phyloP scores from a whole-genome alignment of 176 grass and related monocot genomes.

The Luzula sylvatica region DNA sequence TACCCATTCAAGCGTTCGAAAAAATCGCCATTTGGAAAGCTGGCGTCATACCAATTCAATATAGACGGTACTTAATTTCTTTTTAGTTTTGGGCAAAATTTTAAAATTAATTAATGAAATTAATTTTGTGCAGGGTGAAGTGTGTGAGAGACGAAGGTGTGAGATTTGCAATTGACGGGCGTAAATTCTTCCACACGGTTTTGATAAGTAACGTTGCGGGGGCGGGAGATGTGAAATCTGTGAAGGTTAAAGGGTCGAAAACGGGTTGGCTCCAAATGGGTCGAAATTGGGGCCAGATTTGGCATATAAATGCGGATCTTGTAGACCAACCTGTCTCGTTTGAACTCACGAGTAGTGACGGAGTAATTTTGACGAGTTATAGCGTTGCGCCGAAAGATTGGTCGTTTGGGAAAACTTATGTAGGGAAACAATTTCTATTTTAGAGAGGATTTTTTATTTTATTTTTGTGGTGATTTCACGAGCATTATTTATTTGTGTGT shows the following conservation, averaged over 20 bases:
- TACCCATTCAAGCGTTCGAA: constrained; percentile 94
- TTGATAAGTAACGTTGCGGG: constrained; percentile 93
- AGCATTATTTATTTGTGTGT: constrained; percentile 35
- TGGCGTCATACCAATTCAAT: constrained; percentile 95
- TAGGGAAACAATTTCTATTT: constrained; percentile 84
- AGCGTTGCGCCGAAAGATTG: constrained; percentile 77
- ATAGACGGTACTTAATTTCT: constrained; percentile 49
- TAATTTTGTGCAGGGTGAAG: constrained; percentile 70
- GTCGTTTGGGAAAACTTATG: constrained; percentile 69
- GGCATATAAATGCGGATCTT: constrained; percentile 85
- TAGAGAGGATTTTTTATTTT: constrained; percentile 28
- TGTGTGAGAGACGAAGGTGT: constrained; percentile 72
- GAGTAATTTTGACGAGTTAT: constrained; percentile 55
- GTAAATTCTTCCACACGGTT: constrained; percentile 57
- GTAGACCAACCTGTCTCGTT: constrained; percentile 73
- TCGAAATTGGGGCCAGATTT: constrained; percentile 89
- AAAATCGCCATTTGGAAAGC: constrained; percentile 99
- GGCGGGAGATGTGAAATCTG: constrained; percentile 59
- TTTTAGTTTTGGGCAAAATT: not conserved
- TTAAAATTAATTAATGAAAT: constrained; percentile 12
- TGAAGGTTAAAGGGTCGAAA: constrained; percentile 75
- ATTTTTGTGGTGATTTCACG: constrained; percentile 30
- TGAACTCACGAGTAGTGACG: constrained; percentile 67
- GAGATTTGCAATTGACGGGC: constrained; percentile 52
- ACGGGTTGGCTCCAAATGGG: constrained; percentile 88